These are phyloP conservation scores for Thuidium tamariscinum DNA, from an alignment of 225 moss, liverwort and hornwort genomes.

Conservation along the genomic window DNA sequence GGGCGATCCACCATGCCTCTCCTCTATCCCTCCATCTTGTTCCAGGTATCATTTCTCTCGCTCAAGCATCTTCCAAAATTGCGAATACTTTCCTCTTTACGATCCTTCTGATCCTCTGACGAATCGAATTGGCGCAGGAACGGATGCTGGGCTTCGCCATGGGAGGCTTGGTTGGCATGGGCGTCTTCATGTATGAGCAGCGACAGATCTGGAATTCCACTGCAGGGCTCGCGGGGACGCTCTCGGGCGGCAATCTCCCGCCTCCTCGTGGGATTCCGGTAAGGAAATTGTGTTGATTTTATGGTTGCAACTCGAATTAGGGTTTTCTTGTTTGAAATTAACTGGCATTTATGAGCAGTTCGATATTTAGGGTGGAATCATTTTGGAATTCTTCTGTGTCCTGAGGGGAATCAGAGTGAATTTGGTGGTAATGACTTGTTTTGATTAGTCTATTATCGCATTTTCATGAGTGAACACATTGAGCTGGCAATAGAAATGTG, in stretches of 20 bases:
- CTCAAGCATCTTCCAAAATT: background rate
- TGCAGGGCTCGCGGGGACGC: conserved; percentile 26
- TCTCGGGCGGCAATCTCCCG: conserved; percentile 33
- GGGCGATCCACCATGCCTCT: conserved; percentile 19
- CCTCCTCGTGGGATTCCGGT: conserved; percentile 22
- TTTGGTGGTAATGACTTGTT: background rate
- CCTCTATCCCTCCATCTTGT: conserved; percentile 36
- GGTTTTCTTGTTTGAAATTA: background rate
- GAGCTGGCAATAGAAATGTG: background rate
- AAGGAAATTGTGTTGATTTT: background rate
- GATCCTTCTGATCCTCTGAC: background rate
- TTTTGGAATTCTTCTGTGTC: background rate
- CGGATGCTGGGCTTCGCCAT: conserved; percentile 44
- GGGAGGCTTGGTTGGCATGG: conserved; percentile 37
- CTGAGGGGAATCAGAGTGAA: background rate
- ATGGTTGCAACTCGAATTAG: background rate
- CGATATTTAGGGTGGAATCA: background rate
- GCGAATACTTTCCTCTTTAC: background rate
- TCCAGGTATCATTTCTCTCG: conserved; percentile 15
- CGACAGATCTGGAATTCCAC: conserved; percentile 47
- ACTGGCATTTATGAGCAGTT: background rate
- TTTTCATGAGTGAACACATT: background rate
- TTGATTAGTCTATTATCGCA: background rate
- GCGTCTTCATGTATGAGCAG: conserved; percentile 32
- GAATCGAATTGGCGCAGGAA: conserved; percentile 19